Evolutionary conservation across 192 early-diverging fungal genomes (phyloP), one percentile per base, ranked within the genome.

Genomic region (Geranomyces variabilis): DNA sequence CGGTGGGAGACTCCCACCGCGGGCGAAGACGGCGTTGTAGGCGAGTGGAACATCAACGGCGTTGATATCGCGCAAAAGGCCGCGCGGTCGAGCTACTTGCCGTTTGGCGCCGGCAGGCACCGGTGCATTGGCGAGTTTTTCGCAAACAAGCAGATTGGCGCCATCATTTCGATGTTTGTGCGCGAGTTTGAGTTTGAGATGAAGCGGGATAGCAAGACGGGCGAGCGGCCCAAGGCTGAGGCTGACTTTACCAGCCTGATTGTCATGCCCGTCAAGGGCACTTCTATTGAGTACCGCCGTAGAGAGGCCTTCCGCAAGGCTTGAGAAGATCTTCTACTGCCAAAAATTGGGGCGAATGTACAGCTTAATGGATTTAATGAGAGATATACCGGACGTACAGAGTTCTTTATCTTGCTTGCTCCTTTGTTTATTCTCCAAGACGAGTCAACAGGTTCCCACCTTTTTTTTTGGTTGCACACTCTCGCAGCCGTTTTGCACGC

Each of bases 101-200:
- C 97, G 34, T 99, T 99, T 84, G 97, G 97, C 74, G 97, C 96
- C 30, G 94, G 93, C 47, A 92, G 97, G 66, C 97, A 99, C 87
- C 87, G 97, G 64, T 99, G 97, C 84, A 99, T 99, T 81, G 97
- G 97, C 65, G 97, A 99, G 79, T 83, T 88, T 56, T 99, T 99
- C 83, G 95, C 93, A 5, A 97, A 93, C 73, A 66, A 97, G 36
- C 97, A 99, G 82, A 90, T 98, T 84, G 96, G 96, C 89, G 91
- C 94, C 29, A 89, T 99, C 34, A 80, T 99, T 65, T 81, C 92
- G 47, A 86, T 87, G 24, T 85, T 97, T 62, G 74, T 99, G 28
- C 77, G 93, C 15, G 87, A 89, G 66, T 95, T 93, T 77, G 88
- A 91, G 68, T 77, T 93, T 67, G 72, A 82, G 58, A 78, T 96